Conservation (phyloP, 192 early-diverging fungal species). For the Podila verticillata region DNA sequence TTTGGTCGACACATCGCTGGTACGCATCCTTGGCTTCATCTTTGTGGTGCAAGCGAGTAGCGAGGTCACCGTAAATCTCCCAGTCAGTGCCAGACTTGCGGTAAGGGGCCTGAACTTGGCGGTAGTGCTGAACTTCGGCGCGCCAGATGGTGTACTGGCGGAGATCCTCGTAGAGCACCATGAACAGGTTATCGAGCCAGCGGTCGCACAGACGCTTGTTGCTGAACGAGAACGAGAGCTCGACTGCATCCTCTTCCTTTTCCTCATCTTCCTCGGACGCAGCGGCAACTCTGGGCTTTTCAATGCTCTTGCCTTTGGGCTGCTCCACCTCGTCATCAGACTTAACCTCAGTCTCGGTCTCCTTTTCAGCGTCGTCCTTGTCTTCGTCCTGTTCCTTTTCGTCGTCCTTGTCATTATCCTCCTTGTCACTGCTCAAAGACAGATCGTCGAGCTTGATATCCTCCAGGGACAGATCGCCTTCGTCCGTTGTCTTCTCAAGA, state of each 20-base stretch:
- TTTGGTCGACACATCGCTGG: conserved; percentile 85
- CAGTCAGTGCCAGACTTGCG: conserved; percentile 97
- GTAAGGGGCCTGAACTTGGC: conserved; percentile 77
- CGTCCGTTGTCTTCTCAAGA: conserved; percentile 21
- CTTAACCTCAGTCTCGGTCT: conserved; percentile 14
- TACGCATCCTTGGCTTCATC: conserved; percentile 95
- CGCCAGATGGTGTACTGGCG: conserved; percentile 94
- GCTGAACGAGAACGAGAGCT: conserved; percentile 77
- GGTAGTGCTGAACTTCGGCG: conserved; percentile 85
- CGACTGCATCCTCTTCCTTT: conserved; percentile 52
- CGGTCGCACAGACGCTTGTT: conserved; percentile 99
- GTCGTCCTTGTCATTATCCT: conserved; percentile 27
- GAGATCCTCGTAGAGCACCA: conserved; percentile 97
- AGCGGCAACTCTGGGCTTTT: conserved; percentile 54
- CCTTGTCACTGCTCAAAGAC: conserved; percentile 32
- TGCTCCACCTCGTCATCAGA: conserved; percentile 7
- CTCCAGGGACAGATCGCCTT: conserved; percentile 37
- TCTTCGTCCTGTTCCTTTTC: conserved; percentile 42
- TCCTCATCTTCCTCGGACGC: conserved; percentile 33
- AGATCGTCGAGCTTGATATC: conserved; percentile 48
- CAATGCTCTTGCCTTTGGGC: conserved; percentile 56
- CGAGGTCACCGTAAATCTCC: conserved; percentile 97
- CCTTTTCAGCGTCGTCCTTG: conserved; percentile 51
- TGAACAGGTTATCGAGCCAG: conserved; percentile 99
- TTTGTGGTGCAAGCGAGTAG: conserved; percentile 82